phyloP scores from a whole-genome alignment of 1,284 basidiomycete species.

The Tylopilus sp. region DNA sequence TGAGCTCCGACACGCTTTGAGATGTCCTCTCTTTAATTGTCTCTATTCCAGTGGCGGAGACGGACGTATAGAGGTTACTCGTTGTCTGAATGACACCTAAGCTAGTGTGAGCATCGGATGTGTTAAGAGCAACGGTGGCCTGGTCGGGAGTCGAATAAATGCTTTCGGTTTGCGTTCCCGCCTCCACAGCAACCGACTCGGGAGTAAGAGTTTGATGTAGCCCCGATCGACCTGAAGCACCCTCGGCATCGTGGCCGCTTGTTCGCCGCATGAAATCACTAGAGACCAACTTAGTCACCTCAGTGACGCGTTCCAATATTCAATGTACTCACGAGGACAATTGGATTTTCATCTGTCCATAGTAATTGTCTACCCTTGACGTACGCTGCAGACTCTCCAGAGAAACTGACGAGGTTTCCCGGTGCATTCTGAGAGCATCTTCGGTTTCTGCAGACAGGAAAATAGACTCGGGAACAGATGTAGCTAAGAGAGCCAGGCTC shows the following conservation, averaged over 20 bases:
- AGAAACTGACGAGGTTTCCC: conserved; percentile 1
- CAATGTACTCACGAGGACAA: conserved; percentile 4
- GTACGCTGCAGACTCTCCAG: not conserved
- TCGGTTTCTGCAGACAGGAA: not conserved
- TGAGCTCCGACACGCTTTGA: not conserved
- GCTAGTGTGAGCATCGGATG: not conserved
- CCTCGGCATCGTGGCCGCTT: not conserved
- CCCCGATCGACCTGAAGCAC: not conserved
- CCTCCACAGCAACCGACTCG: not conserved
- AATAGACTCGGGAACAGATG: not conserved
- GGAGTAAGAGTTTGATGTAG: not conserved
- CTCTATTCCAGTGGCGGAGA: not conserved
- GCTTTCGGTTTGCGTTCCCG: not conserved
- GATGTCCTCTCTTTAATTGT: not conserved
- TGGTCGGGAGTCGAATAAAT: not conserved
- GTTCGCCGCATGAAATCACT: not conserved
- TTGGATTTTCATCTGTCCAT: not conserved
- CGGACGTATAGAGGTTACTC: not conserved
- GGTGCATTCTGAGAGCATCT: not conserved
- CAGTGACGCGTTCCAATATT: not conserved
- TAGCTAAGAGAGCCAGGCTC: not conserved
- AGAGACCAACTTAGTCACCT: not conserved
- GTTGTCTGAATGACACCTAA: not conserved
- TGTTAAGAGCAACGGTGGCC: too few relatives aligned
- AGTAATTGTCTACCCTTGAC: too few relatives aligned